phyloP scores from a whole-genome alignment of 352 stramenopile species.

The Elongisporangium senticosum region DNA sequence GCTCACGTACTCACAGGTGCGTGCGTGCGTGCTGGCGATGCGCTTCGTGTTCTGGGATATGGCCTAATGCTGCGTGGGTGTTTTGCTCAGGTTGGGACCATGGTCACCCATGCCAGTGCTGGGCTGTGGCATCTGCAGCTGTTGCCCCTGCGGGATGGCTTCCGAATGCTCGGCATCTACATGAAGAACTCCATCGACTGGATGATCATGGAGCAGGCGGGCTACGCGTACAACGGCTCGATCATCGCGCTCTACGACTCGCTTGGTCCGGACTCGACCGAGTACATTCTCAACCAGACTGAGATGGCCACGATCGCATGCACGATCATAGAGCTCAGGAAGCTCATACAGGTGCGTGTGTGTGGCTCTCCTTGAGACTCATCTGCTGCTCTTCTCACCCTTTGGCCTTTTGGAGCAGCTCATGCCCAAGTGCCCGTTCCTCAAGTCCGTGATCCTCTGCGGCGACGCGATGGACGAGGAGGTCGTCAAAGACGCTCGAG shows the following conservation, averaged over 20 bases:
- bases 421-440: conserved; percentile 31
- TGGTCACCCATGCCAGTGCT: background rate
- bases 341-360: conserved; percentile 27
- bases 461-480: conserved; percentile 24
- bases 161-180: conserved; percentile 90
- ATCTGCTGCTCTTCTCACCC: background rate
- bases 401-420: conserved; percentile 12
- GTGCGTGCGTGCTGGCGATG: conserved; percentile 22
- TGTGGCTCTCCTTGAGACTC: background rate
- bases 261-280: conserved; percentile 61
- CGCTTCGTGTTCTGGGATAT: conserved; percentile 34
- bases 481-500: conserved; percentile 24
- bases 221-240: conserved; percentile 31
- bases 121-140: conserved; percentile 28
- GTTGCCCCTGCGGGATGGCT: conserved; percentile 25
- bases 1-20: conserved; percentile 52
- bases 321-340: conserved; percentile 42
- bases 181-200: conserved; percentile 97
- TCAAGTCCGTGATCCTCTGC: conserved; percentile 44
- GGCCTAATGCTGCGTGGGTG: too few relatives aligned
- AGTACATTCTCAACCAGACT: conserved; percentile 77
- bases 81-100: background rate
- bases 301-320: conserved; percentile 63
- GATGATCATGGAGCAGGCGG: conserved; percentile 89
- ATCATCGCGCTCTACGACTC: conserved; percentile 77